phyloP scores from a whole-genome alignment of 176 grass and related monocot genomes.

The Juncus effusus region DNA sequence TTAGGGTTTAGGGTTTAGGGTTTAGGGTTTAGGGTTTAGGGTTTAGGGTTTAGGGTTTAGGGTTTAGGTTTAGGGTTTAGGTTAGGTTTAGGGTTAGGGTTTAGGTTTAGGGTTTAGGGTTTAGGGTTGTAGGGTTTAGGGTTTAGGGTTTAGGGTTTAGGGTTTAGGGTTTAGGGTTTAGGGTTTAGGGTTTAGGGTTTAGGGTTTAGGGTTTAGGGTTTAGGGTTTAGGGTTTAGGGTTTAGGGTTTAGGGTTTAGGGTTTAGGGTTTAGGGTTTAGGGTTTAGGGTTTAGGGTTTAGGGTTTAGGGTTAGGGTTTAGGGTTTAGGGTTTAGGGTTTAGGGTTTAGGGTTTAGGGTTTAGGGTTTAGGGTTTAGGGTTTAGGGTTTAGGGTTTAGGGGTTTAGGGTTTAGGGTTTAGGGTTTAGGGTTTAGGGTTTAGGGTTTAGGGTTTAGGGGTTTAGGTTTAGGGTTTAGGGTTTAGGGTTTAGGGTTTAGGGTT shows the following conservation, averaged over 20 bases:
- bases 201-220: too few relatives aligned
- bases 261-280: conserved; percentile 16
- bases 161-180: conserved; percentile 1
- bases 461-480: conserved; percentile 24
- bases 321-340: conserved; percentile 7
- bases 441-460: too few relatives aligned
- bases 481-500: not conserved
- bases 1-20: conserved; percentile 1
- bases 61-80: not conserved
- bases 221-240: conserved; percentile 21
- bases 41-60: not conserved
- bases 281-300: conserved; percentile 26
- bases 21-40: not conserved
- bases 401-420: too few relatives aligned
- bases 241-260: conserved; percentile 23
- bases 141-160: conserved; percentile 14
- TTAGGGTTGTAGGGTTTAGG: too few relatives aligned
- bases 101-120: too few relatives aligned
- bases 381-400: too few relatives aligned
- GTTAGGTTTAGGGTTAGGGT: too few relatives aligned
- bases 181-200: not conserved
- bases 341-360: not conserved
- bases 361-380: conserved; percentile 17
- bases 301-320: conserved; percentile 9
- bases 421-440: conserved; percentile 18